Evolutionary conservation across 768 basidiomycete species (phyloP), one percentile per base, ranked within the genome.

Genomic region (Chalciporus sphaerocephalus): DNA sequence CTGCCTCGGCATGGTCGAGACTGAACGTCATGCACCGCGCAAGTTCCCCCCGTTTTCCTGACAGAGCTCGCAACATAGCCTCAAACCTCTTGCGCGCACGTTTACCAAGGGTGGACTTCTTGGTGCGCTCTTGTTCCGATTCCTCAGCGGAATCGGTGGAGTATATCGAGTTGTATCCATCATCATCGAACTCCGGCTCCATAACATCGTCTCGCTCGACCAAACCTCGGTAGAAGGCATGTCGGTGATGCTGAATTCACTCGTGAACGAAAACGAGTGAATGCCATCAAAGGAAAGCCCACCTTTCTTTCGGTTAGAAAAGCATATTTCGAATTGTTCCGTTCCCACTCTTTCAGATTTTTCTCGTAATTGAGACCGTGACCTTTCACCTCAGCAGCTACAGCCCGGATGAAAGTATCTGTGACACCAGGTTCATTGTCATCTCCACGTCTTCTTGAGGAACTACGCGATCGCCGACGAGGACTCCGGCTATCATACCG

Each of bases 1-100:
- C 92, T 15, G 93, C 93, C 66, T 98, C 95, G 1, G 94, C 95
- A 59, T 95, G 92, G 62, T 94, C 92, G 34, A 99, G 74, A 51
- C 92, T 90, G 61, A 98, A 98, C n/a, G 87, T 80, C 96, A 98
- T 99, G 50, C 89, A 92, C 18, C 92, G 76, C 24, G 92, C 96
- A 30, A 98, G 81, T 65, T 94, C 92, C 5, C 89, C 92, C 46
- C 93, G 73, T 56, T 85, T 83, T 3, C 93, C 93, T 6, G 83
- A 84, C 57, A 98, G 69, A 6, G 81, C 83, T 16, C 96, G 81
- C 34, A 99, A 74, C 83, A 97, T 91, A 2, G 83, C 81, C 67
- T 96, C 91, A 56, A 98, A 94, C 43, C 93, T 75, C 50, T 78
- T 81, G 42, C 87, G 77, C 20, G 94, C 90, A 18, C 90, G 67